Percentiles rank a stretch among this genome's conserved stretches.
These are phyloP conservation scores for Saccharomycopsis javanensis DNA, from an alignment of 805 yeast species.

Conservation along the genomic window DNA sequence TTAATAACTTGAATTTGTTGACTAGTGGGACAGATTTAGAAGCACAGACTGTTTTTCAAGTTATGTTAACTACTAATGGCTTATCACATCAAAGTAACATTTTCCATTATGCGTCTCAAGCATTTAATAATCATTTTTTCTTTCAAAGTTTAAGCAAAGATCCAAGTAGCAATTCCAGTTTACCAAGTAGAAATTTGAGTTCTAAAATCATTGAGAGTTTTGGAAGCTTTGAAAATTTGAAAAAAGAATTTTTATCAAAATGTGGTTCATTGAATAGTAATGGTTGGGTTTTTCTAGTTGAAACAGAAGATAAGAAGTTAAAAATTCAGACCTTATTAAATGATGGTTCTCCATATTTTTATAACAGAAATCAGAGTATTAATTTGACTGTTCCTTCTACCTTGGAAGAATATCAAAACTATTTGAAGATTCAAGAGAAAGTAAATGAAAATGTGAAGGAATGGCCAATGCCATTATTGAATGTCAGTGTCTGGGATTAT, in stretches of 20 bases:
- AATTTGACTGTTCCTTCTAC: conserved; percentile 70
- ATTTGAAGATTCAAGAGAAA: conserved; percentile 25
- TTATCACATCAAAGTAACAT: conserved; percentile 54
- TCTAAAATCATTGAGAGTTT: conserved; percentile 30
- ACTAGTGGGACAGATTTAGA: conserved; percentile 78
- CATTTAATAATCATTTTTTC: conserved; percentile 80
- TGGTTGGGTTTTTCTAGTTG: conserved; percentile 73
- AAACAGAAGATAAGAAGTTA: conserved; percentile 49
- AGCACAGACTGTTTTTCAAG: conserved; percentile 63
- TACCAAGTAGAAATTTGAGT: conserved; percentile 30
- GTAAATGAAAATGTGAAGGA: conserved; percentile 42
- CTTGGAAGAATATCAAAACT: conserved; percentile 41
- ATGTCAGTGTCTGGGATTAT: conserved; percentile 79
- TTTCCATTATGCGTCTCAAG: conserved; percentile 86
- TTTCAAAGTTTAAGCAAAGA: conserved; percentile 46
- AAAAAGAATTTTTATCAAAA: conserved; percentile 44
- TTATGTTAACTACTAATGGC: conserved; percentile 55
- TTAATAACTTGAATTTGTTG: conserved; percentile 48
- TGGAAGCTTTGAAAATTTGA: conserved; percentile 41
- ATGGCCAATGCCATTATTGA: conserved; percentile 64
- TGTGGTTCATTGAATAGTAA: conserved; percentile 40
- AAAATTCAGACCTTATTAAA: conserved; percentile 49
- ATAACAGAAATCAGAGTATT: conserved; percentile 55
- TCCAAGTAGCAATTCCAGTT: conserved; percentile 21
- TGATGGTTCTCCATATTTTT: conserved; percentile 70